A percentile compares a stretch with the other conserved stretches of the same genome.
Evolutionary conservation across 139 green algal genomes (phyloP).

Genomic region (Yamagishiella unicocca): DNA sequence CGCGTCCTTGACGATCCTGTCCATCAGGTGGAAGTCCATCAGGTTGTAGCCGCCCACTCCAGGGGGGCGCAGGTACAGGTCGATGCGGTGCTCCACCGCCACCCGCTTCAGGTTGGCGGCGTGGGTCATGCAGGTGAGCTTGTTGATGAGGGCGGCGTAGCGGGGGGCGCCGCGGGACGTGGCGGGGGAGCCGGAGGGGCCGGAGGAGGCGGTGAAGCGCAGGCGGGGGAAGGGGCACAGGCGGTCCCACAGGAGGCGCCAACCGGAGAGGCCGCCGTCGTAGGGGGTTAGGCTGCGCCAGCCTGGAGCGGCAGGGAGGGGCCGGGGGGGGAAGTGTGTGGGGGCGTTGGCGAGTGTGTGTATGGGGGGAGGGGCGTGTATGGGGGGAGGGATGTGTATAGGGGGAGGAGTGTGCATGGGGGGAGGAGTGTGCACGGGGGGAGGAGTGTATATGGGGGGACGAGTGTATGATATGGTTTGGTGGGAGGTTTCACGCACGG

Average conservation of each 20-base stretch:
- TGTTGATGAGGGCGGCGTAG: constrained; percentile 72
- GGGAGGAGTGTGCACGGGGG: too few species aligned
- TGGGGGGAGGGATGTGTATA: too few species aligned
- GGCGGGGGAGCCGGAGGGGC: neutral
- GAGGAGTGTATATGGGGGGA: too few species aligned
- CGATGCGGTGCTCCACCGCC: constrained; percentile 74
- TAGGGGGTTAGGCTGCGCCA: constrained; percentile 78
- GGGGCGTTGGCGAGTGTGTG: neutral
- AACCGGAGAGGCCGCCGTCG: constrained; percentile 81
- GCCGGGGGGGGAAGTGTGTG: neutral
- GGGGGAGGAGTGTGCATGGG: too few species aligned
- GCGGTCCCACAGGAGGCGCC: constrained; percentile 85
- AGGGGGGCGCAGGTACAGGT: constrained; percentile 86
- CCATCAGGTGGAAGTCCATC: constrained; percentile 80
- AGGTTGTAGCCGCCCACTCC: constrained; percentile 70
- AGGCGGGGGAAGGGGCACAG: constrained; percentile 69
- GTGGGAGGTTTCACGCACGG: too few species aligned
- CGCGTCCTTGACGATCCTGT: constrained; percentile 77
- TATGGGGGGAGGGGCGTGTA: too few species aligned
- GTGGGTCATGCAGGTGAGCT: constrained; percentile 81
- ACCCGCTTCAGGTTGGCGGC: constrained; percentile 71
- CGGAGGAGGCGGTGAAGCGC: constrained; percentile 10
- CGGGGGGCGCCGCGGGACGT: neutral
- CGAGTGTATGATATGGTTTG: too few species aligned
- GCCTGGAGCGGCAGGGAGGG: constrained; percentile 9